phyloP scores from a whole-genome alignment of 2,329 filamentous ascomycete genomes.

The Cladobotryum protrusum region DNA sequence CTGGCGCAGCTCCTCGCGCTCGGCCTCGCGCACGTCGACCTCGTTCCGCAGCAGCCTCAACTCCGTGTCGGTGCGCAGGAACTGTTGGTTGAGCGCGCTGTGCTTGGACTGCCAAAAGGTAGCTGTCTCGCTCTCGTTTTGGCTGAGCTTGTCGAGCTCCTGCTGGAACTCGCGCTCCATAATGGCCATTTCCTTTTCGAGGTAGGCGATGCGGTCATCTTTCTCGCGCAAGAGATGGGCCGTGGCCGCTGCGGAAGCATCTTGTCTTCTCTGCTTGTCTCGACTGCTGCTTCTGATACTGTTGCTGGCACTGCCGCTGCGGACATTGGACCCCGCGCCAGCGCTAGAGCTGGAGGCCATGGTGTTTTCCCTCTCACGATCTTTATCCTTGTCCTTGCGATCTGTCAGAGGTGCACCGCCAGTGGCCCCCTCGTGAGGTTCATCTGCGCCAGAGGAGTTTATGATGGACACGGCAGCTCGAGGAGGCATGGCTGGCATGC shows the following conservation, averaged over 20 bases:
- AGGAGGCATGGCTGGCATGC: slow-evolving; percentile 24
- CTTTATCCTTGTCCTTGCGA: slow-evolving; percentile 26
- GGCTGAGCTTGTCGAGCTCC: slow-evolving; percentile 47
- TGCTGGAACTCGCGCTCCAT: slow-evolving; percentile 50
- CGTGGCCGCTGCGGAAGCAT: slow-evolving; percentile 18
- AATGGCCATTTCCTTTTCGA: slow-evolving; percentile 45
- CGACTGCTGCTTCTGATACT: slow-evolving; percentile 9
- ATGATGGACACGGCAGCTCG: slow-evolving; percentile 23
- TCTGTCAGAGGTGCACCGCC: slow-evolving; percentile 29
- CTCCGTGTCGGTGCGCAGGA: slow-evolving; percentile 46
- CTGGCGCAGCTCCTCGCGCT: slow-evolving; percentile 43
- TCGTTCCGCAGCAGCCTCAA: slow-evolving; percentile 45
- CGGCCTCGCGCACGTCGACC: slow-evolving; percentile 40
- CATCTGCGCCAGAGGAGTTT: slow-evolving; percentile 18
- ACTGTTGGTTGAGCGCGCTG: slow-evolving; percentile 45
- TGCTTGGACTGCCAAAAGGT: slow-evolving; percentile 54
- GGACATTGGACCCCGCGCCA: slow-evolving; percentile 8
- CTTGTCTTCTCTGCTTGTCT: slow-evolving; percentile 18
- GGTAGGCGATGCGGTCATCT: slow-evolving; percentile 45
- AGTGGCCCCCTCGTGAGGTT: slow-evolving; percentile 18
- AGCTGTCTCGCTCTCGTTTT: slow-evolving; percentile 49
- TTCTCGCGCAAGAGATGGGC: slow-evolving; percentile 35
- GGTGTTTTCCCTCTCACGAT: slow-evolving; percentile 21
- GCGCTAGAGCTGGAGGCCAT: slow-evolving; percentile 10
- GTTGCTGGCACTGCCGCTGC: slow-evolving; percentile 19